A percentile compares a stretch with the other conserved stretches of the same genome.
phyloP scores from a whole-genome alignment of 2,329 filamentous ascomycete genomes.

The Diplodia scrobiculata region DNA sequence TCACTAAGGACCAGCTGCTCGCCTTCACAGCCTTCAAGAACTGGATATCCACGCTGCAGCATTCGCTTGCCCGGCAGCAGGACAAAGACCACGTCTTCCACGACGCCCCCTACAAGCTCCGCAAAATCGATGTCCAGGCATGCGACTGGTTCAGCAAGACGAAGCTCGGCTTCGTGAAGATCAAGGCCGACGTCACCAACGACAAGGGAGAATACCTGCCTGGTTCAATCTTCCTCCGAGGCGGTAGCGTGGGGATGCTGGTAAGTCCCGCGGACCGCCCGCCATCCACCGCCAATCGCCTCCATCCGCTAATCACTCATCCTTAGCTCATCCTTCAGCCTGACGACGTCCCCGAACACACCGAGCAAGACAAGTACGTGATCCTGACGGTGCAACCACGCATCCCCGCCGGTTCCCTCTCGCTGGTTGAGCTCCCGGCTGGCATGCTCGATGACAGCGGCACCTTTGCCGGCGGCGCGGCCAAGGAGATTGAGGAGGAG shows the following conservation, averaged over 20 bases:
- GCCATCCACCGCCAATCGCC: not conserved
- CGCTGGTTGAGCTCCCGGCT: slow-evolving; percentile 60
- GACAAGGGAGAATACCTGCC: slow-evolving; percentile 55
- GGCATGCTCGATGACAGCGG: slow-evolving; percentile 61
- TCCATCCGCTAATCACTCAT: not conserved
- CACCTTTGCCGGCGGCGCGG: slow-evolving; percentile 58
- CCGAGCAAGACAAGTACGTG: slow-evolving; percentile 53
- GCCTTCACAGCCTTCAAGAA: slow-evolving; percentile 58
- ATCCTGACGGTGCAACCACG: slow-evolving; percentile 61
- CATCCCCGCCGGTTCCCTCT: slow-evolving; percentile 57
- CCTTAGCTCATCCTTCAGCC: slow-evolving; percentile 58
- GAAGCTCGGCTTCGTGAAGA: slow-evolving; percentile 60
- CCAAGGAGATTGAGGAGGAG: slow-evolving; percentile 61
- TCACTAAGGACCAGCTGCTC: slow-evolving; percentile 51
- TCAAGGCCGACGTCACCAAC: slow-evolving; percentile 58
- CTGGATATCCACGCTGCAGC: slow-evolving; percentile 56
- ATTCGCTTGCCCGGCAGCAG: slow-evolving; percentile 53
- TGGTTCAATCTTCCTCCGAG: slow-evolving; percentile 60
- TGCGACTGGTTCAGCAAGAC: slow-evolving; percentile 57
- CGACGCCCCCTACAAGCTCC: slow-evolving; percentile 54
- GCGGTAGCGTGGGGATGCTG: slow-evolving; percentile 61
- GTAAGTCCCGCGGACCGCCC: slow-evolving; percentile 38
- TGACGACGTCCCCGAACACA: slow-evolving; percentile 48
- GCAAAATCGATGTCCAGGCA: slow-evolving; percentile 57
- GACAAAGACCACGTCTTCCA: slow-evolving; percentile 55